These are phyloP conservation scores for Xylaria longipes DNA, from an alignment of 495 filamentous ascomycete genomes.

Conservation along the genomic window DNA sequence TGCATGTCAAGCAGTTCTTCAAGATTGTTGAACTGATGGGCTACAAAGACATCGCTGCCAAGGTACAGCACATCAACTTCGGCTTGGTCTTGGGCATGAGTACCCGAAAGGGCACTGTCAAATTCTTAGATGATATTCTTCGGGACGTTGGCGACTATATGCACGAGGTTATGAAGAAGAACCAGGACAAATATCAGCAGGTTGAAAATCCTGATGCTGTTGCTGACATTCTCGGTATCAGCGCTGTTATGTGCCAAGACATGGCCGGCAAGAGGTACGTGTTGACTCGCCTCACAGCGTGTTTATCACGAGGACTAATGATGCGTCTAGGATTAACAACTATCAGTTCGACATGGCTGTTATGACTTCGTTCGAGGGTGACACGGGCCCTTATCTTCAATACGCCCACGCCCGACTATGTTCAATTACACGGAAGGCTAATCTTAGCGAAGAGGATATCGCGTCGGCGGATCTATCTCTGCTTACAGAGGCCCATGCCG, in stretches of 20 bases:
- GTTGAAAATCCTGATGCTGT: slow-evolving; percentile 61
- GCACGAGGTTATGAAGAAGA: slow-evolving; percentile 70
- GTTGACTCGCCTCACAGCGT: neutral
- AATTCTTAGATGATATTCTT: slow-evolving; percentile 65
- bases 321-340: slow-evolving; percentile 60
- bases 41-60: slow-evolving; percentile 62
- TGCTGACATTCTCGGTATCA: slow-evolving; percentile 66
- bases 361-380: slow-evolving; percentile 75
- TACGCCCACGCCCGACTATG: slow-evolving; percentile 71
- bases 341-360: slow-evolving; percentile 68
- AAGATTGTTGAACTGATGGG: slow-evolving; percentile 68
- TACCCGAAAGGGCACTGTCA: slow-evolving; percentile 64
- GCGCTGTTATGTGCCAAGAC: slow-evolving; percentile 69
- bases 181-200: slow-evolving; percentile 64
- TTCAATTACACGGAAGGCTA: slow-evolving; percentile 63
- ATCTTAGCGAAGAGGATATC: slow-evolving; percentile 60
- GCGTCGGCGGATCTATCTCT: slow-evolving; percentile 61
- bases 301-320: slow-evolving; percentile 6
- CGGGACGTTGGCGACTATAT: slow-evolving; percentile 66
- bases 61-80: slow-evolving; percentile 68
- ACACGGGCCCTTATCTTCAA: slow-evolving; percentile 73
- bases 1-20: slow-evolving; percentile 68
- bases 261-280: slow-evolving; percentile 68
- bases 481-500: slow-evolving; percentile 64
- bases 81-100: slow-evolving; percentile 68